Evolutionary conservation across 108 stramenopile genomes (phyloP).

Genomic region (Pelagomonas calceolata): DNA sequence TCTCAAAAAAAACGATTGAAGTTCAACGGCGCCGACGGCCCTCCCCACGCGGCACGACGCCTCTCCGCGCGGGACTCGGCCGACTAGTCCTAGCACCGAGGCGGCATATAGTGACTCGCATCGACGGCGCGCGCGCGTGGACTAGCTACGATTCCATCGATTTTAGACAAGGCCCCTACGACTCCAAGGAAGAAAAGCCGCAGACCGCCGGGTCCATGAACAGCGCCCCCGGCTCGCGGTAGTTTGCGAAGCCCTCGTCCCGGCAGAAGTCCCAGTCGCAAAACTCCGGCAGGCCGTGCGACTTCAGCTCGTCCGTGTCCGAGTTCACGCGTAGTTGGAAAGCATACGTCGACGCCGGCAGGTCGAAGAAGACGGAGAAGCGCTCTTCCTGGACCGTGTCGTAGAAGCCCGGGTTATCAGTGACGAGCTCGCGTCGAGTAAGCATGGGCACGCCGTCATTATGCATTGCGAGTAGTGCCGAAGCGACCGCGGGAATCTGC

Average conservation of each 20-base stretch:
- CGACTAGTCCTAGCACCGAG: no score
- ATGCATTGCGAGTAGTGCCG: not conserved
- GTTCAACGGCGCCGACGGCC: no score
- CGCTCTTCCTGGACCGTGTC: no score
- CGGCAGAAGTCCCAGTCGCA: slow-evolving; percentile 1
- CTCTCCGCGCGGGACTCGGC: no score
- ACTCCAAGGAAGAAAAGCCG: not conserved
- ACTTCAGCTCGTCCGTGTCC: no score
- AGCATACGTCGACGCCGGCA: not conserved
- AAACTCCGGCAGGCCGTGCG: not conserved
- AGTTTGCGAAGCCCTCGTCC: not conserved
- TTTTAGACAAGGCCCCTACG: no score
- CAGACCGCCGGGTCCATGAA: not conserved
- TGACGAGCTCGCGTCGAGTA: not conserved
- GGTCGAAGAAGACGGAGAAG: not conserved
- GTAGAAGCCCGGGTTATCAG: not conserved
- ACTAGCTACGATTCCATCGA: no score
- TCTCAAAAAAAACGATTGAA: no score
- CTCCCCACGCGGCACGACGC: no score
- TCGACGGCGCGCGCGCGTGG: no score
- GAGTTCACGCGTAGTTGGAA: not conserved
- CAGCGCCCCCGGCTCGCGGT: not conserved
- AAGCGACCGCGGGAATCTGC: no score
- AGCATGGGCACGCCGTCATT: not conserved
- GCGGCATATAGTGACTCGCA: no score